Evolutionary conservation across 2,329 filamentous ascomycete genomes (phyloP).

Genomic region (Podosphaera xanthii): DNA sequence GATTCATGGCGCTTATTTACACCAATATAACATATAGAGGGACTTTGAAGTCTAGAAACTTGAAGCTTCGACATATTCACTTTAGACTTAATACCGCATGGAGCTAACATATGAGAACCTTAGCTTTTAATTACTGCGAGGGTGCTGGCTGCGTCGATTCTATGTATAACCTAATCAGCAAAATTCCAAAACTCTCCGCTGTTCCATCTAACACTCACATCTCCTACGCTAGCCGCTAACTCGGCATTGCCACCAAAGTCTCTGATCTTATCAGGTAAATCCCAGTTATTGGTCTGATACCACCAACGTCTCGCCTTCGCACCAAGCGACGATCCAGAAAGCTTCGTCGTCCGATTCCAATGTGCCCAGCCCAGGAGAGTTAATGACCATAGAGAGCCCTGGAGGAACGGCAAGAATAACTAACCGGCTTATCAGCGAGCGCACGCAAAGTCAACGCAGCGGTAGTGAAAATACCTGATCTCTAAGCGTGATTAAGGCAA

Average conservation of each 20-base stretch:
- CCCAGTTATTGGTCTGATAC: slow-evolving; percentile 88
- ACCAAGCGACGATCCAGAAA: slow-evolving; percentile 56
- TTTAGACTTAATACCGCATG: too few species aligned
- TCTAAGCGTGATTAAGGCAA: slow-evolving; percentile 63
- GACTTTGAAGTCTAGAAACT: too few species aligned
- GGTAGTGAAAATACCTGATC: slow-evolving; percentile 45
- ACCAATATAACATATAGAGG: too few species aligned
- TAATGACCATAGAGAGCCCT: slow-evolving; percentile 77
- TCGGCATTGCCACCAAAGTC: slow-evolving; percentile 11
- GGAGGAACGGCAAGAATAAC: slow-evolving; percentile 67
- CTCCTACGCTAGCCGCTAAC: slow-evolving; percentile 20
- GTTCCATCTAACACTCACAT: slow-evolving; percentile 16
- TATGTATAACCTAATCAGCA: slow-evolving; percentile 9
- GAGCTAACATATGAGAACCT: too few species aligned
- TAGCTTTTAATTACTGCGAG: neutral
- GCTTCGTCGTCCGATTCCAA: slow-evolving; percentile 60
- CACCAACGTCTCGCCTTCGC: slow-evolving; percentile 73
- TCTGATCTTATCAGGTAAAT: slow-evolving; percentile 25
- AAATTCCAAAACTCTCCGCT: slow-evolving; percentile 8
- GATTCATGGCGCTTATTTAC: too few species aligned
- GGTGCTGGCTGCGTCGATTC: neutral
- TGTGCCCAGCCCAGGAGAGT: slow-evolving; percentile 68
- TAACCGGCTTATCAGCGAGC: slow-evolving; percentile 17
- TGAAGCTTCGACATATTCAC: too few species aligned
- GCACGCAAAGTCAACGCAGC: too few species aligned